Base-by-base conservation (phyloP, 2,329 filamentous ascomycete genomes). In the Xylariaceae sp. region DNA sequence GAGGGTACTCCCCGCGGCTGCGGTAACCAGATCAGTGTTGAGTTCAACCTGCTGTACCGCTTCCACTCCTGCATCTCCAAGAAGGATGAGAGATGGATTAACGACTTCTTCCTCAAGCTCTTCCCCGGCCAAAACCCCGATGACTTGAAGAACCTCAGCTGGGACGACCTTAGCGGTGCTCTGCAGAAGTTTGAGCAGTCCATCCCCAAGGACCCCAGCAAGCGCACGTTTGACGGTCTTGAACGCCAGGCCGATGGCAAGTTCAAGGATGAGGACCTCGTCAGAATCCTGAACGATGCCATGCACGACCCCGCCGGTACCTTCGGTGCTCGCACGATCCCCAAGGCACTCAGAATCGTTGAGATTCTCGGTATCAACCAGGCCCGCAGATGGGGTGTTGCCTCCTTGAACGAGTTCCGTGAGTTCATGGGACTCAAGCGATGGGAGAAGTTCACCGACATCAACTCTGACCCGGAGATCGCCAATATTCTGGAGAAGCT, bases 1-100 rank as follows among this genome's bases (percentile, higher is more conserved):
- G 73, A 80, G 23, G 78, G 78, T 5, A 77, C 81, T 0, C 75
- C 79, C 0, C 75, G 82, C 51, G 86, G 83, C 1, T 77, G 83
- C 2, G 85, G 86, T 10, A 88, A 88, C 66, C 84, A 88, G 65
- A 84, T 88, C 51, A 85, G 82, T 48, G 85, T 83, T 2, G 85
- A 88, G 69, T 88, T 88, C 73, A 88, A 88, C 61, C 74, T 88
- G 34, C 75, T 88, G 1, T 88, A 88, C 67, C 77, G 85, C 30
- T 88, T 84, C 78, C 85, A 88, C 70, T 82, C 80, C 1, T 81
- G 79, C 48, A 81, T 87, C 54, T 85, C 82, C 2, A 75, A 80
- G 62, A 78, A 79, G 18, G 86, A 88, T 62, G 83, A 87, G 67
- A 75, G 77, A 47, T 88, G 84, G 84, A 83, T 82, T 15, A 78